Percentiles rank a stretch among this genome's conserved stretches.
Evolutionary conservation across 805 yeast species (phyloP).

Genomic region (Metschnikowia baotianmanensis): DNA sequence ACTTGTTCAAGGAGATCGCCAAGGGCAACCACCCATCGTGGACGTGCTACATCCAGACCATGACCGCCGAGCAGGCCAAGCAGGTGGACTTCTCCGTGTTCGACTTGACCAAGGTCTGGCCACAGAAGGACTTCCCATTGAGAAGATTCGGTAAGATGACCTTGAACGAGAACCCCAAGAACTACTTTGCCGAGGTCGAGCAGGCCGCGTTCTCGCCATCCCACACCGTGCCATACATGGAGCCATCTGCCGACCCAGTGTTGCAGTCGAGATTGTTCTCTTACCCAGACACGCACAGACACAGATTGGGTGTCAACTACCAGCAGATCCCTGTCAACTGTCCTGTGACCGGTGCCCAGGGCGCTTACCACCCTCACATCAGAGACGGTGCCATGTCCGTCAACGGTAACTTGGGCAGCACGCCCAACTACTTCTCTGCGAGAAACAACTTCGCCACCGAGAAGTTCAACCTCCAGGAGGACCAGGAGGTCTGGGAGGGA

Average conservation of each 20-base stretch:
- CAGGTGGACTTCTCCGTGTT: conserved; percentile 76
- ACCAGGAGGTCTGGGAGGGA: conserved; percentile 80
- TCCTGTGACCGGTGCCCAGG: conserved; percentile 49
- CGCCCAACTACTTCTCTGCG: conserved; percentile 71
- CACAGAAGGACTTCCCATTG: conserved; percentile 81
- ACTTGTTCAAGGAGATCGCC: conserved; percentile 74
- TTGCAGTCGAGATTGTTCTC: conserved; percentile 79
- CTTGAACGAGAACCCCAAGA: conserved; percentile 78
- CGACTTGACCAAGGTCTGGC: conserved; percentile 92
- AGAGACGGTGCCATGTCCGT: conserved; percentile 78
- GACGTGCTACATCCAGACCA: conserved; percentile 82
- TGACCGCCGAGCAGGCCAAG: conserved; percentile 81
- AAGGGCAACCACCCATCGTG: conserved; percentile 78
- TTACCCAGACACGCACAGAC: conserved; percentile 83
- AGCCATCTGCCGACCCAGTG: conserved; percentile 81
- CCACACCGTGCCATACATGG: conserved; percentile 81
- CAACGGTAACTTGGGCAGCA: conserved; percentile 65
- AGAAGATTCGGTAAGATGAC: conserved; percentile 80
- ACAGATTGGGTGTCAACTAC: conserved; percentile 75
- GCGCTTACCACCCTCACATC: conserved; percentile 58
- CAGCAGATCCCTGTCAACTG: conserved; percentile 88
- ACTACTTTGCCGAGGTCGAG: conserved; percentile 85
- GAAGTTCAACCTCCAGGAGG: conserved; percentile 49
- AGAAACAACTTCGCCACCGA: conserved; percentile 50
- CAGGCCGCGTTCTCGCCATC: conserved; percentile 86